A percentile compares a stretch with the other conserved stretches of the same genome.
phyloP scores from a whole-genome alignment of 176 grass and related monocot species.

The Hyparrhenia diplandra region DNA sequence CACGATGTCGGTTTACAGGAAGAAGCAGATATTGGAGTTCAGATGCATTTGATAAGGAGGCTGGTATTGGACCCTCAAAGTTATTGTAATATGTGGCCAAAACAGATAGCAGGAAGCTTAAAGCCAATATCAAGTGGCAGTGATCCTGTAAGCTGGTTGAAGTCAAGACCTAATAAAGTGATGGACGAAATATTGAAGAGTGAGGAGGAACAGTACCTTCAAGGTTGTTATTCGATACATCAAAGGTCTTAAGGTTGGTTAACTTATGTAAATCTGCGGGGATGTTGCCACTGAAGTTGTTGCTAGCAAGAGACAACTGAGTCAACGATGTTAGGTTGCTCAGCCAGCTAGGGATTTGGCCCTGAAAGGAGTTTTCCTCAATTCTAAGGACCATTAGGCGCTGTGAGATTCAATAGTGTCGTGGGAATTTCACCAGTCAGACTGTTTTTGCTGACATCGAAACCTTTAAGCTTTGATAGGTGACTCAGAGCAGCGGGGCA shows the following conservation, averaged over 20 bases:
- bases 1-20: background rate
- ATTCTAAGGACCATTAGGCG: background rate
- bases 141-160: slow-evolving; percentile 9
- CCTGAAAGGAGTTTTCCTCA: background rate
- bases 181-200: slow-evolving; percentile 34
- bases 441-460: background rate
- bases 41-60: slow-evolving; percentile 19
- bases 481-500: background rate
- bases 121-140: slow-evolving; percentile 4
- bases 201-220: background rate
- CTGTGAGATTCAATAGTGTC: background rate
- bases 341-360: background rate
- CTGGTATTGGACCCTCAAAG: slow-evolving; percentile 2
- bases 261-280: background rate
- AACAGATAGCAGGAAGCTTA: background rate
- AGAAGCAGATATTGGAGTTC: background rate
- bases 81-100: background rate
- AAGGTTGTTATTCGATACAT: background rate
- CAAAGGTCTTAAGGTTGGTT: background rate
- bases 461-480: background rate
- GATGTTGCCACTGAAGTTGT: slow-evolving; percentile 22
- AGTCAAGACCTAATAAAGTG: background rate
- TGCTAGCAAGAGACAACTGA: background rate
- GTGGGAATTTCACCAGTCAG: slow-evolving; percentile 4
- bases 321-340: slow-evolving; percentile 29